A percentile compares a stretch with the other conserved stretches of the same genome.
Evolutionary conservation across 257 asterid species (phyloP).

Genomic region (Anisodus acutangulus): DNA sequence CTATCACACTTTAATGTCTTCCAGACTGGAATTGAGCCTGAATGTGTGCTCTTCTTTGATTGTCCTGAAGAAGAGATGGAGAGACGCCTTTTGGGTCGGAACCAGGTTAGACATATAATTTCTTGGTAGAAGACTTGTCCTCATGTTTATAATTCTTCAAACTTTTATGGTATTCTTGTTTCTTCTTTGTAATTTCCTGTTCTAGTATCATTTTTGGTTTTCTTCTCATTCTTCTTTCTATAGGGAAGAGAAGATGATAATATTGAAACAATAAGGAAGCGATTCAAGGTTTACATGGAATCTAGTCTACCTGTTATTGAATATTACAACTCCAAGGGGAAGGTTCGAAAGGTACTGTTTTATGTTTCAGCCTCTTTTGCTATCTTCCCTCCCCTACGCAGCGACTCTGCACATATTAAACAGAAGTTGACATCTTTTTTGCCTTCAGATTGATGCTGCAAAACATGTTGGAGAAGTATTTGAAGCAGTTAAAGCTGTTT

Average conservation of each 20-base stretch:
- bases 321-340: conserved; percentile 66
- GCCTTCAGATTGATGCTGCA: conserved; percentile 69
- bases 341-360: conserved; percentile 71
- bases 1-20: conserved; percentile 16
- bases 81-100: conserved; percentile 49
- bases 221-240: background rate
- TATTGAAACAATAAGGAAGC: conserved; percentile 58
- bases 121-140: background rate
- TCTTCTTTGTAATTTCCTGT: conserved; percentile 16
- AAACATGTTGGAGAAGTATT: conserved; percentile 74
- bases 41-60: conserved; percentile 57
- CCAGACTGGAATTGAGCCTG: conserved; percentile 85
- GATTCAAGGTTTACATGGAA: conserved; percentile 54
- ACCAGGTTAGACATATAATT: conserved; percentile 40
- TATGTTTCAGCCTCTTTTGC: background rate
- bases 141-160: background rate
- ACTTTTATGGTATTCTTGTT: conserved; percentile 7
- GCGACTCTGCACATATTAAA: background rate
- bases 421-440: conserved; percentile 28
- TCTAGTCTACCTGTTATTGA: conserved; percentile 60
- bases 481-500: conserved; percentile 73
- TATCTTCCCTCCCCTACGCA: background rate
- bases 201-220: background rate
- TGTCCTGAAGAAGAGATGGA: conserved; percentile 58
- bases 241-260: conserved; percentile 65